Conservation (phyloP, 2,329 filamentous ascomycete genomes). For the Metarhizium robertsii region DNA sequence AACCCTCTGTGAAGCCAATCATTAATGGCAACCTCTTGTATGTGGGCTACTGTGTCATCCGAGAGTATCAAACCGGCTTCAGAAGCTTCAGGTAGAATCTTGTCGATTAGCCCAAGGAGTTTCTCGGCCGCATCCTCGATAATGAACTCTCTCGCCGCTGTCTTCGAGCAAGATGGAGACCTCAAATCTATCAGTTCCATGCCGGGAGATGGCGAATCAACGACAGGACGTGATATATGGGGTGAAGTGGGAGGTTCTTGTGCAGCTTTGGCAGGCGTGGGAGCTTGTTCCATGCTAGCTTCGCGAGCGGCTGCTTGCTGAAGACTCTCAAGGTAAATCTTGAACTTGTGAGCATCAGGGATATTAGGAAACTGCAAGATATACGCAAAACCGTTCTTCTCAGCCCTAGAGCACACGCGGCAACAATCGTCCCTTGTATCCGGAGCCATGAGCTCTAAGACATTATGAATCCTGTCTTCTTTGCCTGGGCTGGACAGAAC, state of each 20-base stretch:
- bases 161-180: not conserved
- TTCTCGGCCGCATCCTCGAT: slow-evolving; percentile 11
- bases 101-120: slow-evolving; percentile 7
- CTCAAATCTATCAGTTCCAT: slow-evolving; percentile 5
- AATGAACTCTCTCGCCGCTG: not conserved
- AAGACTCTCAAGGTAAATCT: slow-evolving; percentile 8
- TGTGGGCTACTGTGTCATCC: slow-evolving; percentile 9
- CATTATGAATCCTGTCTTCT: slow-evolving; percentile 8
- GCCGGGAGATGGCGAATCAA: not conserved
- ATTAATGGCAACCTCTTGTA: slow-evolving; percentile 17
- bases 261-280: not conserved
- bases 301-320: slow-evolving; percentile 5
- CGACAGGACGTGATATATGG: not conserved
- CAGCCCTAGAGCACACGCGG: slow-evolving; percentile 4
- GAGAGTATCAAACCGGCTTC: slow-evolving; percentile 5
- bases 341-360: slow-evolving; percentile 9
- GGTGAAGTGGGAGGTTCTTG: not conserved
- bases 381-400: slow-evolving; percentile 1
- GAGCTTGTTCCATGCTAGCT: not conserved
- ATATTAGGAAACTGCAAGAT: slow-evolving; percentile 11
- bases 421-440: slow-evolving; percentile 15
- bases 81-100: slow-evolving; percentile 10
- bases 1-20: slow-evolving; percentile 16
- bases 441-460: slow-evolving; percentile 13
- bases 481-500: slow-evolving; percentile 9